Conservation (phyloP, 805 yeast genomes). For the Yarrowia osloensis region DNA sequence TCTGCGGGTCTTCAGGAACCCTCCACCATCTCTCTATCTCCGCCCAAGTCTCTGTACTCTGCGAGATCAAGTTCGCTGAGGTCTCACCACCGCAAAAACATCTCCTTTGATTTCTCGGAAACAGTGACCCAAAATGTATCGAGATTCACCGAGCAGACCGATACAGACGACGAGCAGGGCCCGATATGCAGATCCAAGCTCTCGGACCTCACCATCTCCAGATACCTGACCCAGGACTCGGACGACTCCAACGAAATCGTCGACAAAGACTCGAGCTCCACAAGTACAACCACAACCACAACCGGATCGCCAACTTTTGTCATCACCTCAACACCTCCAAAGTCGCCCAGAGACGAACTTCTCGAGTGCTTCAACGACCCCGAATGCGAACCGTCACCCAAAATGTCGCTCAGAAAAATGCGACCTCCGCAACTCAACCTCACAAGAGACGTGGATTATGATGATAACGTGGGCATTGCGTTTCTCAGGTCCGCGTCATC, state of each 20-base stretch:
- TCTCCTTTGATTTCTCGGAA: slow-evolving; percentile 17
- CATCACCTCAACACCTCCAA: slow-evolving; percentile 5
- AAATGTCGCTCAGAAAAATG: slow-evolving; percentile 1
- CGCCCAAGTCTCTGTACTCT: neutral
- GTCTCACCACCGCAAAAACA: neutral
- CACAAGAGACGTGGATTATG: neutral
- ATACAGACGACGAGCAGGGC: neutral
- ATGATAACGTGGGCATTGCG: slow-evolving; percentile 11
- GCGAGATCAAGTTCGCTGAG: neutral
- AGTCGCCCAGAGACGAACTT: neutral
- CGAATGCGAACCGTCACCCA: slow-evolving; percentile 8
- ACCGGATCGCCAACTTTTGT: neutral
- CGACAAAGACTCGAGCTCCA: neutral
- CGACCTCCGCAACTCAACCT: slow-evolving; percentile 16
- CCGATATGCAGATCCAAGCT: neutral
- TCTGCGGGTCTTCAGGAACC: slow-evolving; percentile 6
- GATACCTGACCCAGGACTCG: neutral
- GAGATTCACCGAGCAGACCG: neutral
- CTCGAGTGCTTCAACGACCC: slow-evolving; percentile 10
- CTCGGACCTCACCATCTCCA: neutral
- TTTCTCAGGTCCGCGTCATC: neutral
- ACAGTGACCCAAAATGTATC: neutral
- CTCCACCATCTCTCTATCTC: neutral
- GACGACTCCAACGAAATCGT: neutral
- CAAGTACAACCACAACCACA: neutral